Conservation (phyloP, 2,329 filamentous ascomycete species). For the Venturia effusa region DNA sequence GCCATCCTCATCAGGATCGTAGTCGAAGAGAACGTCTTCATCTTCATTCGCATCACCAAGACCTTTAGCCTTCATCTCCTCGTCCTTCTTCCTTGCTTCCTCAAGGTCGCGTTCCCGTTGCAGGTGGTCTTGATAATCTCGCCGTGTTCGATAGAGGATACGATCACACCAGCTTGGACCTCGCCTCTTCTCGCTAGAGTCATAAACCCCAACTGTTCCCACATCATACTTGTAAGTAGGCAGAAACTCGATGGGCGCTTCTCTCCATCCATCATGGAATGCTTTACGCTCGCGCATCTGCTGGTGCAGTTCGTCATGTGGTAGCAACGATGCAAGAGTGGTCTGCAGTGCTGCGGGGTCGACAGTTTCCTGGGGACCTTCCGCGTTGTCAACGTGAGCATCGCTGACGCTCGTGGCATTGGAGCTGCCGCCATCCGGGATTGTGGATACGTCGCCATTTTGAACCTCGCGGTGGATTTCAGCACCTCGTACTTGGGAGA, state of each 20-base stretch:
- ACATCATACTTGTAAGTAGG: slow-evolving; percentile 98
- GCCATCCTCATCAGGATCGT: slow-evolving; percentile 72
- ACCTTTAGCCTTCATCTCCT: slow-evolving; percentile 74
- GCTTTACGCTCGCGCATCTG: slow-evolving; percentile 66
- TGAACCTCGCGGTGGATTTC: background rate
- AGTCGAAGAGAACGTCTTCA: slow-evolving; percentile 79
- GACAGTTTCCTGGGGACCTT: slow-evolving; percentile 24
- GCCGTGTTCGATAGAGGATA: slow-evolving; percentile 72
- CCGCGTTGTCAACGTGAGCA: slow-evolving; percentile 22
- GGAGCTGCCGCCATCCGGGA: background rate
- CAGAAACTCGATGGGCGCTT: slow-evolving; percentile 78
- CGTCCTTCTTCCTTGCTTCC: slow-evolving; percentile 59
- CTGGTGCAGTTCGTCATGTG: slow-evolving; percentile 75
- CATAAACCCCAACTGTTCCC: slow-evolving; percentile 84
- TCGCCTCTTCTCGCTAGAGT: slow-evolving; percentile 88
- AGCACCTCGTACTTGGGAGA: slow-evolving; percentile 17
- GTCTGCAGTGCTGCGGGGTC: slow-evolving; percentile 83
- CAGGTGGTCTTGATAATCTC: slow-evolving; percentile 57
- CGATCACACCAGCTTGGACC: slow-evolving; percentile 96
- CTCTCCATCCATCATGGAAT: slow-evolving; percentile 85
- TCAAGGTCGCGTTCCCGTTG: slow-evolving; percentile 52
- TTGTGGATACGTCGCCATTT: background rate
- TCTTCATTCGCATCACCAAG: slow-evolving; percentile 56
- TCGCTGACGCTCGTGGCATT: background rate
- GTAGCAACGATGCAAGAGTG: slow-evolving; percentile 74